A percentile compares a stretch with the other conserved stretches of the same genome.
These are phyloP conservation scores for Colletotrichum tofieldiae DNA, from an alignment of 2,329 filamentous ascomycete species.

Conservation along the genomic window DNA sequence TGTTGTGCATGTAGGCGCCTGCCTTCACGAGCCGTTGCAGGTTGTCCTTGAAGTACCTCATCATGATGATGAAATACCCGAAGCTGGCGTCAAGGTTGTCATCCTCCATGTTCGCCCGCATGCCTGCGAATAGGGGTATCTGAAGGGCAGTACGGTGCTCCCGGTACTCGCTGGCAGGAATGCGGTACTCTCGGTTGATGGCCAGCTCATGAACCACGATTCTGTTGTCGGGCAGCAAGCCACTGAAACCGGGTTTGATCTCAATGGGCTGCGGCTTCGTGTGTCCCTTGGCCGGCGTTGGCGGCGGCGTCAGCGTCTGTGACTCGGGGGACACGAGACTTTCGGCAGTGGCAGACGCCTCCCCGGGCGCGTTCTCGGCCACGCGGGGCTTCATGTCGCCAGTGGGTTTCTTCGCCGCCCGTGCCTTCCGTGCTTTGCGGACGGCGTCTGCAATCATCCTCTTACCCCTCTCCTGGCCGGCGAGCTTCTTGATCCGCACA, in stretches of 20 bases:
- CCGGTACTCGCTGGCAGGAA: slow-evolving; percentile 74
- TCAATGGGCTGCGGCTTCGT: slow-evolving; percentile 56
- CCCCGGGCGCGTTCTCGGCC: slow-evolving; percentile 62
- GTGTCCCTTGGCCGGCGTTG: slow-evolving; percentile 62
- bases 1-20: slow-evolving; percentile 80
- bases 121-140: slow-evolving; percentile 69
- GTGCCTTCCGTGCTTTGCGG: slow-evolving; percentile 77
- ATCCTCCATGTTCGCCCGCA: slow-evolving; percentile 76
- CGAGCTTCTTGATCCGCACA: slow-evolving; percentile 84
- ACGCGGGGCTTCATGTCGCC: slow-evolving; percentile 81
- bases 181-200: slow-evolving; percentile 84
- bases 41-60: slow-evolving; percentile 79
- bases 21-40: slow-evolving; percentile 80
- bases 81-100: slow-evolving; percentile 77
- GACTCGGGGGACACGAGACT: slow-evolving; percentile 59
- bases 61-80: slow-evolving; percentile 78
- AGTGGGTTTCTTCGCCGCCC: slow-evolving; percentile 75
- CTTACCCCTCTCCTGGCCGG: slow-evolving; percentile 80
- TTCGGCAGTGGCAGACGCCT: slow-evolving; percentile 56
- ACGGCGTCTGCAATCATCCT: slow-evolving; percentile 83
- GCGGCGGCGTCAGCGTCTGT: slow-evolving; percentile 69
- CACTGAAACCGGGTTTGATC: slow-evolving; percentile 61
- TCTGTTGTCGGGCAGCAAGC: slow-evolving; percentile 79
- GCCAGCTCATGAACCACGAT: slow-evolving; percentile 84
- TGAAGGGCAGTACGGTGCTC: slow-evolving; percentile 68